Base-by-base conservation (phyloP, 2,329 filamentous ascomycete species). In the Stachybotrys chartarum region DNA sequence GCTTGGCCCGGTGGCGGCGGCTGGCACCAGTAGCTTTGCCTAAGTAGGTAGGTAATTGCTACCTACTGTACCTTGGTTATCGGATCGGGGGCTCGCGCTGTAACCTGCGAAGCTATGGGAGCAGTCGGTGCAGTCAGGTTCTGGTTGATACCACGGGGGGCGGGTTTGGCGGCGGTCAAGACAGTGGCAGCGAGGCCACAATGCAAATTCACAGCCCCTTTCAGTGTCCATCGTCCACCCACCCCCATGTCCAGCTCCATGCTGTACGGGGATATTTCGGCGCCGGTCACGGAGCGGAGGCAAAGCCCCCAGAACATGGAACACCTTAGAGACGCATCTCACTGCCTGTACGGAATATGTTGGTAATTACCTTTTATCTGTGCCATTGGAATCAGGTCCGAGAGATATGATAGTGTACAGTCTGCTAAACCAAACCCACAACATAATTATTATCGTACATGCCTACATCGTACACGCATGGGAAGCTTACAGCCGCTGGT, bases 401-500 rank as follows among this genome's bases (percentile, higher is more conserved):
- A 4, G 24, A 24, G 24, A 4, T 24, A 24, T 24, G 24, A 24
- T 24, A 24, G 24, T 24, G 2, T 24, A 24, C 24, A 24, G 24
- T 24, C 24, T 24, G 24, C 24, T 24, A 24, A 24, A 24, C 4
- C 24, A 24, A 24, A 24, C 24, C 24, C 24, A 4, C 24, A 24
- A 24, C 24, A 24, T 24, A 24, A 24, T 24, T 24, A 24, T 24
- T 24, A 24, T 49, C 51, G 8, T 45, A 53, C 51, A 53, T 24
- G 11, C 14, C 30, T 3, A 52, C 18, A 10, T 6, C 8, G 8
- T 12, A 10, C 39, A 8, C 10, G 11, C 45, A 17, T 47, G 4
- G 10, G 24, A 24, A 24, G 4, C 45, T n/a, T n/a, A 47, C 48
- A 53, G n/a, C 30, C 30, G 8, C 30, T 57, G 53, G 45, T 75